A percentile compares a stretch with the other conserved stretches of the same genome.
phyloP scores from a whole-genome alignment of 2,329 filamentous ascomycete genomes.

The Purpureocillium takamizusanense region DNA sequence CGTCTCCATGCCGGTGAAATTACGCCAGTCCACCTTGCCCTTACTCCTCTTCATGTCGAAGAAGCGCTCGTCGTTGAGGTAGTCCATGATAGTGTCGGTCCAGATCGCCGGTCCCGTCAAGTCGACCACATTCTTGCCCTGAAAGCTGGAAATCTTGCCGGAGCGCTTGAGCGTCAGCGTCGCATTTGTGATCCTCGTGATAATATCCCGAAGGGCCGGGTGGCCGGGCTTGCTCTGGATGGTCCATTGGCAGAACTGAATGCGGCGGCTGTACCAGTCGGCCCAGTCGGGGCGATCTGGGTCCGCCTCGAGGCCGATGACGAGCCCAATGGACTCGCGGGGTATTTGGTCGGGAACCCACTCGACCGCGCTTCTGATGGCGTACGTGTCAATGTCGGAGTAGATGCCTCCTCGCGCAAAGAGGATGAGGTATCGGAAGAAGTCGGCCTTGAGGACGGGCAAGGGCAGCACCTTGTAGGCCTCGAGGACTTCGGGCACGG shows the following conservation, averaged over 20 bases:
- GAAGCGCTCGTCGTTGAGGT: conserved; percentile 85
- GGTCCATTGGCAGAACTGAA: conserved; percentile 99
- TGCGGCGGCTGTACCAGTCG: conserved; percentile 89
- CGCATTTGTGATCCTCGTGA: conserved; percentile 76
- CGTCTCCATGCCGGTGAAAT: conserved; percentile 80
- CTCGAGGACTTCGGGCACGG: conserved; percentile 68
- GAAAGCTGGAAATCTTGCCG: conserved; percentile 51
- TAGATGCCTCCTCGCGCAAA: conserved; percentile 60
- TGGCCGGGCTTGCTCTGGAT: conserved; percentile 94
- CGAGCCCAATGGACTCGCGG: conserved; percentile 68
- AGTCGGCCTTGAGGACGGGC: conserved; percentile 69
- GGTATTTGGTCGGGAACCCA: conserved; percentile 81
- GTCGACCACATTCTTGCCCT: conserved; percentile 73
- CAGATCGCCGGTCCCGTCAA: conserved; percentile 91
- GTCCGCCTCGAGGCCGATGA: conserved; percentile 94
- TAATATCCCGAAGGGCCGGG: conserved; percentile 79
- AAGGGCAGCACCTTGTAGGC: conserved; percentile 66
- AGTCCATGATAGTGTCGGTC: conserved; percentile 87
- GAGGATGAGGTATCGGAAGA: conserved; percentile 66
- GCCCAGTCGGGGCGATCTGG: conserved; percentile 88
- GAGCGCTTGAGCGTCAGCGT: conserved; percentile 63
- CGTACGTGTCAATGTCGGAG: conserved; percentile 84
- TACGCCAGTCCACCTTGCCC: conserved; percentile 70
- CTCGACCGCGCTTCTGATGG: conserved; percentile 71
- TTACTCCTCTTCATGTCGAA: conserved; percentile 69